Conservation (phyloP, 441 rosid genomes). For the Gossypium gossypioides region DNA sequence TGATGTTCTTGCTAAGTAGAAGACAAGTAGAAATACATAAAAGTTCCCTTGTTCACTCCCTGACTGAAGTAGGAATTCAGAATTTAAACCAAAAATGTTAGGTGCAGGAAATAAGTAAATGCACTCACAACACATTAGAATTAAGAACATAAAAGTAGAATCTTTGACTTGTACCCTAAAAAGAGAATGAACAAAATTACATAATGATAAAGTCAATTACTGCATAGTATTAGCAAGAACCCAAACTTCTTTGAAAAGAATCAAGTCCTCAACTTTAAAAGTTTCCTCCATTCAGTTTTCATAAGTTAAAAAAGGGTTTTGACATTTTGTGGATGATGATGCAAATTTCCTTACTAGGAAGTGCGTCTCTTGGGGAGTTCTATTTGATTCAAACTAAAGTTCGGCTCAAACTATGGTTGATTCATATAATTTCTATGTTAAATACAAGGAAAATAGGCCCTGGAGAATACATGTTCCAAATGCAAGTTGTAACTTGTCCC, state of each 20-base stretch:
- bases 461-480: neutral
- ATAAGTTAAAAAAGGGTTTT: neutral
- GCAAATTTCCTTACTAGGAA: neutral
- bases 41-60: conserved; percentile 5
- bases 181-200: neutral
- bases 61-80: neutral
- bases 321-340: neutral
- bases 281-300: neutral
- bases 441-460: neutral
- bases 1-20: neutral
- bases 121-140: neutral
- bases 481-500: neutral
- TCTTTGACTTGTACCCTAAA: neutral
- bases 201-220: neutral
- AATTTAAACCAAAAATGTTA: neutral
- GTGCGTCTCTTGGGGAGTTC: neutral
- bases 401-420: neutral
- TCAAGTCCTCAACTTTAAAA: neutral
- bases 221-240: neutral
- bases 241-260: neutral
- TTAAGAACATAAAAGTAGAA: neutral
- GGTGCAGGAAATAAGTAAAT: neutral
- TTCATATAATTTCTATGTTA: neutral
- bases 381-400: neutral
- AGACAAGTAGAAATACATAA: neutral